A percentile compares a stretch with the other conserved stretches of the same genome.
Evolutionary conservation across 805 yeast species (phyloP).

Genomic region (Myxozyma melibiosi): DNA sequence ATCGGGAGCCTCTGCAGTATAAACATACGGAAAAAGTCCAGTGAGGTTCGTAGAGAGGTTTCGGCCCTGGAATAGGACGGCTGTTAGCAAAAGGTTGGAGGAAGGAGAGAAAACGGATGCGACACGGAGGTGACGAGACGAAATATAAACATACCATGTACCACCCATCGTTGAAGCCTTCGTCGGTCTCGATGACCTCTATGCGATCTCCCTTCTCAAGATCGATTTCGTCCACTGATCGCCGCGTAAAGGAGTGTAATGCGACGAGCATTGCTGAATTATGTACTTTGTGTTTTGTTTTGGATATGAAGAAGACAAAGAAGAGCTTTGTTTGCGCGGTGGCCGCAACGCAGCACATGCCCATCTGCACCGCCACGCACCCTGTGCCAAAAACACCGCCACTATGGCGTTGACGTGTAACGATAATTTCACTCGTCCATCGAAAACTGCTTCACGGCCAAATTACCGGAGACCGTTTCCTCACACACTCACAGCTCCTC

Average conservation of each 20-base stretch:
- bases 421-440: neutral
- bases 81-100: neutral
- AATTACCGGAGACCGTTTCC: too few relatives aligned
- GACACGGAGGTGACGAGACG: neutral
- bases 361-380: too few relatives aligned
- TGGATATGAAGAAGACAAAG: neutral
- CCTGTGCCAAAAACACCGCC: too few relatives aligned
- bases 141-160: slow-evolving; percentile 60
- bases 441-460: too few relatives aligned
- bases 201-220: slow-evolving; percentile 80
- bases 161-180: slow-evolving; percentile 97
- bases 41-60: slow-evolving; percentile 71
- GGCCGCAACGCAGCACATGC: neutral
- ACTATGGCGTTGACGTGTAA: neutral
- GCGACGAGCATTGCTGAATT: slow-evolving; percentile 57
- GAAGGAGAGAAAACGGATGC: neutral
- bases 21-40: slow-evolving; percentile 89
- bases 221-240: slow-evolving; percentile 87
- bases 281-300: neutral
- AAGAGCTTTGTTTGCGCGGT: neutral
- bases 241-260: slow-evolving; percentile 81
- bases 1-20: slow-evolving; percentile 54
- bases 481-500: too few relatives aligned
- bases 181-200: slow-evolving; percentile 88
- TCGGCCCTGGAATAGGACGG: slow-evolving; percentile 59